A percentile compares a stretch with the other conserved stretches of the same genome.
phyloP scores from a whole-genome alignment of 257 asterid species.

The Linderniella brevidens region DNA sequence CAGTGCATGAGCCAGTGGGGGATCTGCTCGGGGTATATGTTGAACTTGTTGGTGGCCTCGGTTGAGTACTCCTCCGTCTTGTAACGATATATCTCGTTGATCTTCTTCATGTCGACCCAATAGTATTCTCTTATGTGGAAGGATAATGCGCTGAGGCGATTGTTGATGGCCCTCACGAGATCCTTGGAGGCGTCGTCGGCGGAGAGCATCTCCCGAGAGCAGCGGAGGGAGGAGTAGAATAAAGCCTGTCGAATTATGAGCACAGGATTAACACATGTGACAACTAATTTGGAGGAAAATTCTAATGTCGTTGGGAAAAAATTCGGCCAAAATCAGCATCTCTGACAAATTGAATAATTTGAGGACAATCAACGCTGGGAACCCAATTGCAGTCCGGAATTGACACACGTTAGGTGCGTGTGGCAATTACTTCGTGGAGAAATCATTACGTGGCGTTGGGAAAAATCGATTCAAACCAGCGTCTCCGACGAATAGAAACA shows the following conservation, averaged over 20 bases:
- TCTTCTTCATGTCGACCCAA: conserved; percentile 84
- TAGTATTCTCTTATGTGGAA: conserved; percentile 84
- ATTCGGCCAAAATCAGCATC: too few relatives aligned
- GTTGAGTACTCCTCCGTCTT: conserved; percentile 89
- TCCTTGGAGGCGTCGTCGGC: conserved; percentile 65
- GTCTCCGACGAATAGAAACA: too few relatives aligned
- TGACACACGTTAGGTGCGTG: too few relatives aligned
- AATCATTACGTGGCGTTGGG: too few relatives aligned
- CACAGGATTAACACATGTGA: too few relatives aligned
- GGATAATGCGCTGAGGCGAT: conserved; percentile 76
- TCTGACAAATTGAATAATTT: too few relatives aligned
- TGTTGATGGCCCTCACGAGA: conserved; percentile 57
- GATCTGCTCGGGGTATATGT: conserved; percentile 87
- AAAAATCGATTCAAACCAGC: too few relatives aligned
- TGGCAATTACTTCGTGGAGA: too few relatives aligned
- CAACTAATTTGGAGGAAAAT: too few relatives aligned
- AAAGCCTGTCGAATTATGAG: conserved; percentile 32
- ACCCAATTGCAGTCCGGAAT: too few relatives aligned
- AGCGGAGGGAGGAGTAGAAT: conserved; percentile 78
- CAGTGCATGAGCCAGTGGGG: conserved; percentile 80
- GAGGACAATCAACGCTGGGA: too few relatives aligned
- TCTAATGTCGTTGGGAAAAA: too few relatives aligned
- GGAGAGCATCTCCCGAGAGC: conserved; percentile 70
- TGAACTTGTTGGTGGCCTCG: conserved; percentile 77
- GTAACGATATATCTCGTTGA: conserved; percentile 72